Evolutionary conservation across 345 rosid genomes (phyloP).

Genomic region (Citrus glauca): DNA sequence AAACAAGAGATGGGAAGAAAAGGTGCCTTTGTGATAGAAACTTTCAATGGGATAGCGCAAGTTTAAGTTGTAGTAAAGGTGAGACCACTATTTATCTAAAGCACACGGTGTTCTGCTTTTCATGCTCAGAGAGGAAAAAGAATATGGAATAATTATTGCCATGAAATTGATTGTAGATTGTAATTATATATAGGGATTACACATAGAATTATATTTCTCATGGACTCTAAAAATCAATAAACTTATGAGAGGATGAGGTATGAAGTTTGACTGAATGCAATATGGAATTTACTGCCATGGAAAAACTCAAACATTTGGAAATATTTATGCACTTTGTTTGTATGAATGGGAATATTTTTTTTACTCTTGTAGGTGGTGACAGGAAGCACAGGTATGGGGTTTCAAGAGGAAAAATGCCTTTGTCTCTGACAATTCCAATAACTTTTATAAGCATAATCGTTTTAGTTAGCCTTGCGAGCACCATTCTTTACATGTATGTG

Average conservation of each 20-base stretch:
- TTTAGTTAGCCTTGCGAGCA: constrained; percentile 30
- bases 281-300: neutral
- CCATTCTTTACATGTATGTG: constrained; percentile 28
- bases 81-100: neutral
- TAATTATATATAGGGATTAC: neutral
- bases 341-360: neutral
- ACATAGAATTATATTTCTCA: neutral
- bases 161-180: neutral
- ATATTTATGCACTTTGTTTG: neutral
- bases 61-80: constrained; percentile 49
- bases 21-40: constrained; percentile 46
- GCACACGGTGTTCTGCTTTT: neutral
- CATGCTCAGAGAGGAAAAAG: neutral
- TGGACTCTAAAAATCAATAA: neutral
- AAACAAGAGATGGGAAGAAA: constrained; percentile 10
- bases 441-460: constrained; percentile 29
- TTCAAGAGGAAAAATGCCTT: constrained; percentile 15
- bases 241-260: neutral
- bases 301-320: neutral
- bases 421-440: constrained; percentile 33
- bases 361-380: neutral
- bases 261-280: neutral
- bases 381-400: neutral
- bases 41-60: constrained; percentile 34
- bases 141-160: neutral